Evolutionary conservation across 805 yeast species (phyloP).

Genomic region (Crinitomyces ghanaensis): DNA sequence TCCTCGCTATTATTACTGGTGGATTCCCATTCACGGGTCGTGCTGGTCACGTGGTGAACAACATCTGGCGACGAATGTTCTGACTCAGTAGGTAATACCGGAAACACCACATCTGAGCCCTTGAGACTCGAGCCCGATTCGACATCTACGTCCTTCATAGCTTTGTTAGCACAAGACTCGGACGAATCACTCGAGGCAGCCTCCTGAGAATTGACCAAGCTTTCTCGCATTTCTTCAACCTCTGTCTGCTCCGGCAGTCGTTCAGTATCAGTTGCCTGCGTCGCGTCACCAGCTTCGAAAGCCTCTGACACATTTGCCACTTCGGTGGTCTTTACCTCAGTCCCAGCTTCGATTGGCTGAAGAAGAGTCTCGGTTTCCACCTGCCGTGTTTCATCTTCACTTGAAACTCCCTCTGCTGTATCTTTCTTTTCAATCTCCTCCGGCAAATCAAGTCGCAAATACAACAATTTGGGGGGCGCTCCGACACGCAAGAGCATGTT

Average conservation of each 20-base stretch:
- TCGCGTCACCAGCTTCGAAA: slow-evolving; percentile 2
- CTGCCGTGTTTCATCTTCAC: slow-evolving; percentile 1
- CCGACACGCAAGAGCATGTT: too few species aligned
- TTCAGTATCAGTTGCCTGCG: not conserved
- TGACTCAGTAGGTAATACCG: slow-evolving; percentile 2
- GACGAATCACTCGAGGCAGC: too few species aligned
- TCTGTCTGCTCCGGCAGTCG: not conserved
- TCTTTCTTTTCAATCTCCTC: not conserved
- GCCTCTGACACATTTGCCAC: slow-evolving; percentile 3
- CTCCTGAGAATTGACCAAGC: too few species aligned
- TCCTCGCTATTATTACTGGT: too few species aligned
- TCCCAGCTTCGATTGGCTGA: not conserved
- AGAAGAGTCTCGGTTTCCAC: not conserved
- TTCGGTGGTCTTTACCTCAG: not conserved
- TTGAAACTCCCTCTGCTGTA: not conserved
- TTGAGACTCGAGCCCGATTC: slow-evolving; percentile 2
- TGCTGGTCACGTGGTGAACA: too few species aligned
- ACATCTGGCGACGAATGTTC: not conserved
- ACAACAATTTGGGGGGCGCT: not conserved
- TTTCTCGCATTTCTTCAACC: not conserved
- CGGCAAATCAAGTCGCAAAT: not conserved
- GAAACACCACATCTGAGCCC: slow-evolving; percentile 2
- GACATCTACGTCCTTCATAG: not conserved
- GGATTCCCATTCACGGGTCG: too few species aligned
- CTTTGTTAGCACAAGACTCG: too few species aligned